Evolutionary conservation across 331 rosid genomes (phyloP).

Genomic region (Acacia concinna): DNA sequence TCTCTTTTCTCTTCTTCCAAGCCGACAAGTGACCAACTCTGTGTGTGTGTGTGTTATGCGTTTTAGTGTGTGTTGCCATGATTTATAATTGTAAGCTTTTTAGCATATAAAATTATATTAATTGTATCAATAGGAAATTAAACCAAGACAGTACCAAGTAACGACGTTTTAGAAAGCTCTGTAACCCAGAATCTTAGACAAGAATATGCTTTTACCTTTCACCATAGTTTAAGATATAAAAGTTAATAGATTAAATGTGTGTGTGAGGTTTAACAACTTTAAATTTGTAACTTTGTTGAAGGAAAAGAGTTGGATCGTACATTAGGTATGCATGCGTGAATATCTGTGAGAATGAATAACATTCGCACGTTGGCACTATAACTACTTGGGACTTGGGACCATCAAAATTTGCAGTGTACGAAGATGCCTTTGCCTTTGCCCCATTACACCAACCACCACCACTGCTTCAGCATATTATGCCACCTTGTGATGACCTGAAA

Average conservation of each 20-base stretch:
- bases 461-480: conserved; percentile 55
- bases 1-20: neutral
- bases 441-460: conserved; percentile 48
- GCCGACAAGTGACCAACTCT: neutral
- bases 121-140: neutral
- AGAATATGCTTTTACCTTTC: neutral
- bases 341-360: conserved; percentile 20
- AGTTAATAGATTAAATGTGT: neutral
- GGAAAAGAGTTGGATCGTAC: conserved; percentile 21
- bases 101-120: neutral
- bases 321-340: conserved; percentile 33
- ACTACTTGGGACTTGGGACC: conserved; percentile 24
- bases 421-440: conserved; percentile 38
- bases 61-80: neutral
- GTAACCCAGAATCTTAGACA: neutral
- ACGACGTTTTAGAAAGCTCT: neutral
- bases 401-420: conserved; percentile 23
- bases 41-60: neutral
- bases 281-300: neutral
- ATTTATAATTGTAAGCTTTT: neutral
- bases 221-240: neutral
- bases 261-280: neutral
- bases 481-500: neutral
- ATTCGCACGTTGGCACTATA: conserved; percentile 10
- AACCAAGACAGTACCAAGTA: neutral